Evolutionary conservation across 1,284 basidiomycete genomes (phyloP).

Genomic region (Trichosporon sp.): DNA sequence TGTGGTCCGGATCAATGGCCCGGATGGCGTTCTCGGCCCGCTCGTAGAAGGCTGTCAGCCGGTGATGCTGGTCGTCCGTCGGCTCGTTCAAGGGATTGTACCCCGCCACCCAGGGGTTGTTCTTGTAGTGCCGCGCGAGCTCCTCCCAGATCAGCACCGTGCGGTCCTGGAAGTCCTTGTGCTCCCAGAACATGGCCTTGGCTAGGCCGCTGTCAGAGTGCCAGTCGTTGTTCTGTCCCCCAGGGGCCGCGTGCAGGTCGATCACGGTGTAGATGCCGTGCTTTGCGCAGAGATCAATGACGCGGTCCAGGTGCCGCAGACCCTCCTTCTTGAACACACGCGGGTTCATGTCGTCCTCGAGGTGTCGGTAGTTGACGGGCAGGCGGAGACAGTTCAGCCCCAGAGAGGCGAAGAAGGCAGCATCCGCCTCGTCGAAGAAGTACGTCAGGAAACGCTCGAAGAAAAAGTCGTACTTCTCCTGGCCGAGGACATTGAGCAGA

Average conservation of each 20-base stretch:
- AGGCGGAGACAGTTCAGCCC: constrained; percentile 62
- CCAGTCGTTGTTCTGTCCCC: constrained; percentile 47
- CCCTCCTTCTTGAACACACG: constrained; percentile 35
- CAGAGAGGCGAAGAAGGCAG: constrained; percentile 58
- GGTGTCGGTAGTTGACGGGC: constrained; percentile 34
- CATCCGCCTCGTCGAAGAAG: constrained; percentile 61
- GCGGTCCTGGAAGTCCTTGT: constrained; percentile 71
- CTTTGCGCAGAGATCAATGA: constrained; percentile 38
- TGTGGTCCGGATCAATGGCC: constrained; percentile 60
- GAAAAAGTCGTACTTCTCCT: constrained; percentile 65
- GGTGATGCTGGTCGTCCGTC: constrained; percentile 52
- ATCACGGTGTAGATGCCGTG: constrained; percentile 47
- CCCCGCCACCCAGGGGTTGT: constrained; percentile 58
- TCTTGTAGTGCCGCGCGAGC: constrained; percentile 60
- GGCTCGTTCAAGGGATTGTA: constrained; percentile 76
- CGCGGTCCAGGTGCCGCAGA: constrained; percentile 34
- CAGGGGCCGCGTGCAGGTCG: constrained; percentile 45
- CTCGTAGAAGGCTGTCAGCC: constrained; percentile 60
- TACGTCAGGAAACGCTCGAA: constrained; percentile 68
- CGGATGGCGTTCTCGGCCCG: constrained; percentile 61
- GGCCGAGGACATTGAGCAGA: constrained; percentile 59
- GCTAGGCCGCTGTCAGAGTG: constrained; percentile 38
- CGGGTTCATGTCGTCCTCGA: constrained; percentile 35
- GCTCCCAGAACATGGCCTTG: constrained; percentile 57
- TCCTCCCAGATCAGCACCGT: constrained; percentile 63